Evolutionary conservation across 495 filamentous ascomycete species (phyloP).

Genomic region (Penicillium cinerascens): DNA sequence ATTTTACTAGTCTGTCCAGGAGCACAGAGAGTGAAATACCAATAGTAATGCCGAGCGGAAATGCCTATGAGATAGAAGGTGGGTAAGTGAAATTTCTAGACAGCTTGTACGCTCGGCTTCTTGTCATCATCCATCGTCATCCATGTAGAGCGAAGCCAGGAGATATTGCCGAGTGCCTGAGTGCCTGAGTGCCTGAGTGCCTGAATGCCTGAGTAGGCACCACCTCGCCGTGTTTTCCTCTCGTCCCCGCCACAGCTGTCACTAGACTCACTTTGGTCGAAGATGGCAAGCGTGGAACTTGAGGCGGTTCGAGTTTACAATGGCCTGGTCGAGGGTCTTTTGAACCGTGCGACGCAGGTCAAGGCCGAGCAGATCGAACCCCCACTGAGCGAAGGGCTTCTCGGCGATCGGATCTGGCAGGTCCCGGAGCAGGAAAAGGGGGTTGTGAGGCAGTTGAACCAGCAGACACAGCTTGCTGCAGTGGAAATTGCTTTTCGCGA

Average conservation of each 20-base stretch:
- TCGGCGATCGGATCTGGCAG: constrained; percentile 41
- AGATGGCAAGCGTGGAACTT: constrained; percentile 52
- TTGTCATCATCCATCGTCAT: too few species aligned
- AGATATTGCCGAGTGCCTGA: too few species aligned
- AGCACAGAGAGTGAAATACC: too few species aligned
- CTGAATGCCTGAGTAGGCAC: too few species aligned
- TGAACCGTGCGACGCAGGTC: constrained; percentile 58
- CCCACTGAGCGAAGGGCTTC: constrained; percentile 57
- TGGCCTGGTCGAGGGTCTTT: constrained; percentile 55
- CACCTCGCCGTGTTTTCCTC: constrained; percentile 4
- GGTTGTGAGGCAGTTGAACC: constrained; percentile 23
- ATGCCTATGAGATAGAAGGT: too few species aligned
- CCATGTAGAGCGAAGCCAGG: too few species aligned
- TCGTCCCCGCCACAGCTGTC: constrained; percentile 2
- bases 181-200: too few species aligned
- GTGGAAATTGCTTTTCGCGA: constrained; percentile 76
- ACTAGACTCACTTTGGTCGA: constrained; percentile 1
- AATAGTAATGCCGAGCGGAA: too few species aligned
- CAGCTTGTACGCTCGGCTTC: too few species aligned
- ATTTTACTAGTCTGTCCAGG: too few species aligned
- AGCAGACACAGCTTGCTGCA: constrained; percentile 55
- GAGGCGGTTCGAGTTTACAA: constrained; percentile 55
- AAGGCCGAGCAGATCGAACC: constrained; percentile 76
- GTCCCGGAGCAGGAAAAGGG: constrained; percentile 27
- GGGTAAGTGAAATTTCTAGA: too few species aligned